phyloP scores from a whole-genome alignment of 169 alveolate genomes.

The Eimeria maxima region DNA sequence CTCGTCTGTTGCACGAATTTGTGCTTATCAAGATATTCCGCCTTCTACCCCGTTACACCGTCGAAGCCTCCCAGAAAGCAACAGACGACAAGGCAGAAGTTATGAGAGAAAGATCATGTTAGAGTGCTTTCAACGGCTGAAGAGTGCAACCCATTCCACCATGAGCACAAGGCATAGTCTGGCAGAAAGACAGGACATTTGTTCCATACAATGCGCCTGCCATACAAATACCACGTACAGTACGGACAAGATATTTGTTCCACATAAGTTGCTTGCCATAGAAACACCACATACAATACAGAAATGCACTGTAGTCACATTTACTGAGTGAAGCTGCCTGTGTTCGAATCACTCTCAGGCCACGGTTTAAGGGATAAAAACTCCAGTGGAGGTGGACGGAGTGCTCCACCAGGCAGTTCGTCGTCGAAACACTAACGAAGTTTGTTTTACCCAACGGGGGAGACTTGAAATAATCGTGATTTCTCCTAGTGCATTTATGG shows the following conservation, averaged over 20 bases:
- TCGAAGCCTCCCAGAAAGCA: not conserved
- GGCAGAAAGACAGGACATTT: not conserved
- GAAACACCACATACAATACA: too few relatives aligned
- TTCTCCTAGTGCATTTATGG: not conserved
- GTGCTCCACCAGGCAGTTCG: not conserved
- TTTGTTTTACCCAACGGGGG: not conserved
- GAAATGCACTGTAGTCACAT: too few relatives aligned
- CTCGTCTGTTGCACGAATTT: not conserved
- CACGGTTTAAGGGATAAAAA: not conserved
- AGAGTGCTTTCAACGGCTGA: not conserved
- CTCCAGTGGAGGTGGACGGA: not conserved
- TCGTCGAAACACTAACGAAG: not conserved
- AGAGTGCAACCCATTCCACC: not conserved
- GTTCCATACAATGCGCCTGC: not conserved
- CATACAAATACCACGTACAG: not conserved
- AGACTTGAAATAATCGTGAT: not conserved
- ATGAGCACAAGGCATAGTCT: not conserved
- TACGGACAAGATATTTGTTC: not conserved
- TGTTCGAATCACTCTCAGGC: not conserved
- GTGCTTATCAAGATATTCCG: not conserved
- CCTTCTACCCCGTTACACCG: not conserved
- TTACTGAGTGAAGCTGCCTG: not conserved
- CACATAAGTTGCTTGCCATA: too few relatives aligned
- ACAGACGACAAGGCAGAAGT: not conserved
- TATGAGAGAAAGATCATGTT: too few relatives aligned